Base-by-base conservation (phyloP, 139 green algal species). In the Gonium pectorale region DNA sequence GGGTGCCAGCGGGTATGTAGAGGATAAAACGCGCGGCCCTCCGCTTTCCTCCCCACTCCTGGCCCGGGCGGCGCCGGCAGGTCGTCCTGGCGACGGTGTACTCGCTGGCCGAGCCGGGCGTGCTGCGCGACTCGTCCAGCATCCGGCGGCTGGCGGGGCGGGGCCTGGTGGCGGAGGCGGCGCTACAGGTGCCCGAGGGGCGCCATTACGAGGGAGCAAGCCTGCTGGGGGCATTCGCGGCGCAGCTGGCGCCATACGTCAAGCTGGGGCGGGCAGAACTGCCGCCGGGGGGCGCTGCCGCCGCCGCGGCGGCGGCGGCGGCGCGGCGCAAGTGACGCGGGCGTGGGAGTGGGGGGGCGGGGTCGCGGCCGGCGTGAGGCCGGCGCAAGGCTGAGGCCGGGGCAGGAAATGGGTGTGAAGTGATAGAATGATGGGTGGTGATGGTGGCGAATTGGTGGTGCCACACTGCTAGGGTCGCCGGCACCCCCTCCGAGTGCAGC, bases 161-260 rank as follows among this genome's bases (percentile, higher is more conserved):
- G 13, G 37, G 29, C 26, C 43, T 75, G 22, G 19, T 22, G 46
- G 64, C 77, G 64, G 79, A 85, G 33, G 79, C 37, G 19, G 40
- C 33, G 7, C 22, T 59, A n/a, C 46, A 54, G 79, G 79, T 85
- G 79, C 64, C 79, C 44, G 79, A 85, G 64, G 79, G 79, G 24
- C 63, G 43, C 3, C 79, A 85, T 49, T 71, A 44, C 56, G 79
- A 77, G 49, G 79, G 79, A 0, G 64, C 79, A 5, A 67, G 54
- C 64, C 5, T 77, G 46, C 37, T 85, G 79, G 79, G 64, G 0
- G 49, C 59, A 0, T 77, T 85, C 54, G 64, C 35, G 6, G 27
- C 15, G 27, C 46, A 43, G 79, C 64, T 85, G 46, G 33, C 35
- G 49, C 63, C 64, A n/a, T 66, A 77, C 79, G 63, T 78, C 7